phyloP scores from a whole-genome alignment of 2,329 filamentous ascomycete species.

The Bipolaris cookei region DNA sequence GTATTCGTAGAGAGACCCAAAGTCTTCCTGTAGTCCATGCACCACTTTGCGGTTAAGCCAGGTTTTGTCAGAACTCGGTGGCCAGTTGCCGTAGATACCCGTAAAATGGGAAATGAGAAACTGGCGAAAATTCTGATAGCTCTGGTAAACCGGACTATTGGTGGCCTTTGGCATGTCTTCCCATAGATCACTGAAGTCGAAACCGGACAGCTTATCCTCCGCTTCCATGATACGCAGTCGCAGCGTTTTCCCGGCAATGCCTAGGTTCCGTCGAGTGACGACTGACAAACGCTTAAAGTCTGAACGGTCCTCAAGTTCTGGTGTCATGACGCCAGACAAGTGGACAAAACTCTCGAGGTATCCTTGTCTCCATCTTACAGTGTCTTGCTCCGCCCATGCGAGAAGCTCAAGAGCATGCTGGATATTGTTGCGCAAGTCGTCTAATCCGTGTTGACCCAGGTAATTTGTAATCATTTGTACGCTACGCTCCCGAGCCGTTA shows the following conservation, averaged over 20 bases:
- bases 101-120: slow-evolving; percentile 68
- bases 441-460: slow-evolving; percentile 64
- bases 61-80: slow-evolving; percentile 52
- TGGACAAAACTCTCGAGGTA: slow-evolving; percentile 73
- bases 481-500: slow-evolving; percentile 53
- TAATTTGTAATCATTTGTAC: slow-evolving; percentile 67
- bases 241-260: slow-evolving; percentile 66
- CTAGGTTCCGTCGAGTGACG: slow-evolving; percentile 67
- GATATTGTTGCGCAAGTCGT: slow-evolving; percentile 68
- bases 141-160: slow-evolving; percentile 56
- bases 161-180: slow-evolving; percentile 41
- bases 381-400: slow-evolving; percentile 68
- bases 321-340: slow-evolving; percentile 64
- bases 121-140: slow-evolving; percentile 65
- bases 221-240: slow-evolving; percentile 67
- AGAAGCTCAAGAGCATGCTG: slow-evolving; percentile 67
- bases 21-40: slow-evolving; percentile 67
- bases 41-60: slow-evolving; percentile 69
- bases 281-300: slow-evolving; percentile 67
- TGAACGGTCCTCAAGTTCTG: slow-evolving; percentile 54
- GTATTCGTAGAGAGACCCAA: slow-evolving; percentile 73
- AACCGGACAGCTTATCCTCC: slow-evolving; percentile 65
- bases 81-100: slow-evolving; percentile 66
- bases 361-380: slow-evolving; percentile 68
- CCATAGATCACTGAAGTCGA: slow-evolving; percentile 70